Conservation (phyloP, 495 filamentous ascomycete genomes). For the Neurospora sp. region DNA sequence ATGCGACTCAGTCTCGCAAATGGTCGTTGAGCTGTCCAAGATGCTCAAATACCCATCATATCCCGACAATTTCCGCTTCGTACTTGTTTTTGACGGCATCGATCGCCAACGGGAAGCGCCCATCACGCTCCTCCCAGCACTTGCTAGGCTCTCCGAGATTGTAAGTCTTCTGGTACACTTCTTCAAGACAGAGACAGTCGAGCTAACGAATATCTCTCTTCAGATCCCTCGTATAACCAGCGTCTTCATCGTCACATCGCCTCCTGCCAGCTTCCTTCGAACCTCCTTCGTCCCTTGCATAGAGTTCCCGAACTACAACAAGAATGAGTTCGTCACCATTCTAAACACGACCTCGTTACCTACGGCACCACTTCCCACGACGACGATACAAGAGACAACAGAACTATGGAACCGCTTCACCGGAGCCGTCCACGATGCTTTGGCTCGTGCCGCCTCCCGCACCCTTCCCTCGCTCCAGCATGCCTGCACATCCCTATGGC, state of each 20-base stretch:
- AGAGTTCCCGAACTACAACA: constrained; percentile 77
- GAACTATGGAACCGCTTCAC: constrained; percentile 77
- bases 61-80: constrained; percentile 42
- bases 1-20: constrained; percentile 67
- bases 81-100: constrained; percentile 84
- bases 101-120: constrained; percentile 76
- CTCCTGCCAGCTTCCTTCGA: constrained; percentile 62
- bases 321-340: constrained; percentile 65
- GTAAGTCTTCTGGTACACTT: constrained; percentile 6
- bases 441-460: constrained; percentile 54
- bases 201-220: constrained; percentile 7
- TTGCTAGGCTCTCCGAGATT: constrained; percentile 26
- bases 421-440: constrained; percentile 61
- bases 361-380: constrained; percentile 27
- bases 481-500: constrained; percentile 55
- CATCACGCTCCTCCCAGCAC: constrained; percentile 69
- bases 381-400: constrained; percentile 29
- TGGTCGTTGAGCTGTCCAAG: constrained; percentile 58
- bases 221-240: constrained; percentile 75
- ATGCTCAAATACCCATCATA: constrained; percentile 40
- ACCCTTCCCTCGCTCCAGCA: constrained; percentile 51
- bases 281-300: constrained; percentile 65
- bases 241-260: constrained; percentile 66
- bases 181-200: background rate
- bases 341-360: constrained; percentile 37